Base-by-base conservation (phyloP, 2,329 filamentous ascomycete genomes). In the Tolypocladium ophioglossoides region DNA sequence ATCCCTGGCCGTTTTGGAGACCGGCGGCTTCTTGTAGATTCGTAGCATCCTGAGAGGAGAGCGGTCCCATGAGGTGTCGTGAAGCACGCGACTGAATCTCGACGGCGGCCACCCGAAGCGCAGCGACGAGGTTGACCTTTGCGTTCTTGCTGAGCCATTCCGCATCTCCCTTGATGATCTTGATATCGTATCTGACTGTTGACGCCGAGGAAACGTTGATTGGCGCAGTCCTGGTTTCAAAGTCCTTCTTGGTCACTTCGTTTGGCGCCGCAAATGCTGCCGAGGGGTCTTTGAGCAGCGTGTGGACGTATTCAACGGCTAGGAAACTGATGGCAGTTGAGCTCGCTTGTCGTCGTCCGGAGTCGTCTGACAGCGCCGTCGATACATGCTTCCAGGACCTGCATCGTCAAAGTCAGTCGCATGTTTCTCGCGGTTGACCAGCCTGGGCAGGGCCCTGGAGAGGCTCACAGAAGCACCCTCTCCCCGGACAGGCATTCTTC, bases 401-500 rank as follows among this genome's bases (percentile, higher is more conserved):
- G 41, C 14, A 34, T 11, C 52, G 52, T n/a, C 24, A 47, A 35
- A 50, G 62, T 66, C 56, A 64, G 63, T 58, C 56, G 59, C 55
- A 59, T 56, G 54, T 53, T 54, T 50, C 54, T 44, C 30, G 44
- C 18, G 27, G 44, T 7, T 12, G 18, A 9, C 18, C 18, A n/a
- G 37, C 37, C 18, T n/a, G 18, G 18, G 37, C 37, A 46, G 49
- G 54, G 34, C 34, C 50, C 39, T 39, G 53, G 52, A 52, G 39
- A 59, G 59, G 78, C 85, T 69, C 79, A 95, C 87, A 96, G 79
- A 65, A 96, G 78, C 67, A 86, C 80, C 65, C 82, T 81, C 70
- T 92, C 85, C 73, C 89, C 89, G 64, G 82, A 85, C 65, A 97
- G 79, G 74, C 89, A 95, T 68, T 87, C 84, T 72, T 90, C 87